These are phyloP conservation scores for Seiridium cupressi DNA, from an alignment of 2,329 filamentous ascomycete species.

Conservation along the genomic window DNA sequence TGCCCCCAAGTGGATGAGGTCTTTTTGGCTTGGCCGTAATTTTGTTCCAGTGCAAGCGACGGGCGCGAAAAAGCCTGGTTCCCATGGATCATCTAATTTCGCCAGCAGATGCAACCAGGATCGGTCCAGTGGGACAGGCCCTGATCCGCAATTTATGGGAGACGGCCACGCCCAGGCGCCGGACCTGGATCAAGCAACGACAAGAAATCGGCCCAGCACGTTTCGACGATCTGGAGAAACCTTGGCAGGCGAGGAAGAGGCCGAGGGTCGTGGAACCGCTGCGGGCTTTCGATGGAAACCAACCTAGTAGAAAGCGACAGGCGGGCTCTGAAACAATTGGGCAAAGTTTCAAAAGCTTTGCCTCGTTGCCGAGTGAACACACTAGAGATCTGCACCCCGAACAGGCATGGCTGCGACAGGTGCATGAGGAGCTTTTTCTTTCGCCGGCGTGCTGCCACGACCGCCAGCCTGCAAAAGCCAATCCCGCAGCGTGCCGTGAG, in stretches of 20 bases:
- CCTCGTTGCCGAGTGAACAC: too few relatives aligned
- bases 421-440: too few relatives aligned
- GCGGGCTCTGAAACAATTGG: too few relatives aligned
- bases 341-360: too few relatives aligned
- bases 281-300: not conserved
- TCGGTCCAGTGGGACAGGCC: not conserved
- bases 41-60: not conserved
- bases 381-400: too few relatives aligned
- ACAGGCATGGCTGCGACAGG: too few relatives aligned
- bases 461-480: not conserved
- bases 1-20: too few relatives aligned
- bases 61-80: not conserved
- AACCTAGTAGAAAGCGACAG: too few relatives aligned
- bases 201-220: not conserved
- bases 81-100: not conserved
- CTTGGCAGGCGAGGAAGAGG: not conserved
- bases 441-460: too few relatives aligned
- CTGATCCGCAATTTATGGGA: not conserved
- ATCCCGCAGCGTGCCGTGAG: not conserved
- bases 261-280: not conserved
- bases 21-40: not conserved
- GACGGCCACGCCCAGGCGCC: not conserved
- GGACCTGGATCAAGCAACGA: not conserved
- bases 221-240: constrained; percentile 3
- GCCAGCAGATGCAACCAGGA: not conserved